Evolutionary conservation across 176 grass and related monocot genomes (phyloP).

Genomic region (Saccharum spontaneum): DNA sequence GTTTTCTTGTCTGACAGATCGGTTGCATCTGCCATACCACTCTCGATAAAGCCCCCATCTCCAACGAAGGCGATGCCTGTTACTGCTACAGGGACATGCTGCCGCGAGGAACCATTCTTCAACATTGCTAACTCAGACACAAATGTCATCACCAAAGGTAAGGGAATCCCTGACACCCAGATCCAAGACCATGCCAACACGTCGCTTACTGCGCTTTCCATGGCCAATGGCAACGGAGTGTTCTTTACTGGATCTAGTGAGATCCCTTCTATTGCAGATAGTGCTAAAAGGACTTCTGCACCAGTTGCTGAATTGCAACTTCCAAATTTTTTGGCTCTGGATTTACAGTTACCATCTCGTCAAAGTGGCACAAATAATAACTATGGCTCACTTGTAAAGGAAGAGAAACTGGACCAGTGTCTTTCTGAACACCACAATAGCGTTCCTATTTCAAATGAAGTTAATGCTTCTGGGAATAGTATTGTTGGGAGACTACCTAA

Average conservation of each 20-base stretch:
- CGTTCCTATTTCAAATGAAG: conserved; percentile 16
- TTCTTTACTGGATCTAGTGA: conserved; percentile 21
- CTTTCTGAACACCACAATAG: conserved; percentile 5
- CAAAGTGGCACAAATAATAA: conserved; percentile 11
- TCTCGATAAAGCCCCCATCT: conserved; percentile 20
- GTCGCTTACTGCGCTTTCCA: conserved; percentile 3
- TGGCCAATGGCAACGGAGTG: background rate
- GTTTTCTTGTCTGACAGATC: conserved; percentile 29
- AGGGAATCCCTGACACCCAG: conserved; percentile 3
- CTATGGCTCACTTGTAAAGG: conserved; percentile 29
- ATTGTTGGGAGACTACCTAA: conserved; percentile 35
- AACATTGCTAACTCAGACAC: conserved; percentile 22
- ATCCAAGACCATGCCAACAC: background rate
- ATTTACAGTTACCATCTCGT: conserved; percentile 29
- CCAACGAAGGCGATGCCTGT: background rate
- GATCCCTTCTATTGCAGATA: conserved; percentile 1
- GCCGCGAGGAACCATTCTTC: conserved; percentile 25
- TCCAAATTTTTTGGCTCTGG: conserved; percentile 33
- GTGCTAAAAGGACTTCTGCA: conserved; percentile 17
- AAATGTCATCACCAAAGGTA: conserved; percentile 24
- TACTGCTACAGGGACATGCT: conserved; percentile 1
- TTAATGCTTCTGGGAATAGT: conserved; percentile 18
- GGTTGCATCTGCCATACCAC: background rate
- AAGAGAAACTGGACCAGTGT: conserved; percentile 38
- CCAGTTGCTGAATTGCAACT: background rate